Evolutionary conservation across 345 rosid species (phyloP), one percentile per base, ranked within the genome.

Genomic region (Populus pruinosa): DNA sequence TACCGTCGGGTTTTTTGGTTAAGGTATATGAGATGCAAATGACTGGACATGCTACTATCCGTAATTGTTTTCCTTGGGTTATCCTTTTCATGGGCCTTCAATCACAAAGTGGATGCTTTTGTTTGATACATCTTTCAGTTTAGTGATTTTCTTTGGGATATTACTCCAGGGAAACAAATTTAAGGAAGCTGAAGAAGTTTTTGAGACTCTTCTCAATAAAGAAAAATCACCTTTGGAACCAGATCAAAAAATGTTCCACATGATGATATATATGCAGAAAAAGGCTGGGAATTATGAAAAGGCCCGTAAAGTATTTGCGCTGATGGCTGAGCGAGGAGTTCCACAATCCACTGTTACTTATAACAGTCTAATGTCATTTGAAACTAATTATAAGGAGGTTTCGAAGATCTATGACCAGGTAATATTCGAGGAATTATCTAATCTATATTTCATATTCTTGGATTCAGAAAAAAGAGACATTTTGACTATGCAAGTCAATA

Each of bases 341-440:
- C 85, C 86, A 73, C 94, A 86, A 74, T 87, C 93, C 65, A 92
- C 97, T 16, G 92, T 92, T 50, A 91, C 97, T 49, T 96, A 86
- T 86, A 96, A 96, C 70, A 92, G 98, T 77, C 90, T 93, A 66
- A 96, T 96, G 99, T 91, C 98, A 38, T 92, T 93, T 78, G 99
- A 92, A 83, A 87, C 87, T 69, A 89, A 82, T 73, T 96, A 92
- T 82, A 96, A 96, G 90, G 99, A 96, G 87, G 99, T 93, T 78
- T 96, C 99, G 44, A 89, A 87, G 83, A 93, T 93, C 83, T 96
- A 92, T 88, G 96, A 93, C 83, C 94, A 93, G 96, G 99, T 96
- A 83, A 75, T 66, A 20, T 49, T 69, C 39, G 8, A 21, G 38
- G 29, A 11, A 70, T 23, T 56, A 11, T 47, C 13, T 69, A 17